Evolutionary conservation across 805 yeast genomes (phyloP).

Genomic region (Pichia gijzeniarum): DNA sequence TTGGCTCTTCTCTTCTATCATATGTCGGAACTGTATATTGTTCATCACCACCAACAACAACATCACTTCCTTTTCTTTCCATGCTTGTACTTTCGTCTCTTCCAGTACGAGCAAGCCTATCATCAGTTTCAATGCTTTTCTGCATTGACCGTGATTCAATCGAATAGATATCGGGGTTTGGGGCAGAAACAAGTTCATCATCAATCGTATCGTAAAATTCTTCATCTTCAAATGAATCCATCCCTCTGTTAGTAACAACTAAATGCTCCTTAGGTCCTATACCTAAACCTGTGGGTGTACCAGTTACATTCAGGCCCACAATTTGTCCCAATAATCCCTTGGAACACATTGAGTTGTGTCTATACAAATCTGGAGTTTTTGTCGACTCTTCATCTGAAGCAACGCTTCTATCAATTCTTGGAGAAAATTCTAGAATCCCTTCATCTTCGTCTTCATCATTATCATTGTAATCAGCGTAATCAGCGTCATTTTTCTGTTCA

Average conservation of each 20-base stretch:
- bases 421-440: constrained; percentile 10
- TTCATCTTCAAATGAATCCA: not conserved
- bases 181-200: constrained; percentile 4
- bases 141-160: not conserved
- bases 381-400: constrained; percentile 1
- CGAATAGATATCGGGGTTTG: constrained; percentile 5
- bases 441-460: constrained; percentile 8
- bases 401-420: constrained; percentile 7
- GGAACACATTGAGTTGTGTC: constrained; percentile 3
- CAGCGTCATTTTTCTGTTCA: constrained; percentile 8
- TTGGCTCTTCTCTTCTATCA: constrained; percentile 35
- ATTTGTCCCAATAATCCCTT: not conserved
- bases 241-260: constrained; percentile 1
- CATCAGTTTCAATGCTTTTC: not conserved
- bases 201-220: not conserved
- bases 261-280: constrained; percentile 2
- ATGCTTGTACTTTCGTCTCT: too few relatives aligned
- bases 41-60: too few relatives aligned
- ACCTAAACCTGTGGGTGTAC: constrained; percentile 6
- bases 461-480: constrained; percentile 3
- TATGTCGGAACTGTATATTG: constrained; percentile 18
- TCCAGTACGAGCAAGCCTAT: too few relatives aligned
- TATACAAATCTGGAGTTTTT: constrained; percentile 7
- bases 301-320: not conserved
- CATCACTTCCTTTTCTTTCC: too few relatives aligned